These are phyloP conservation scores for Microthlaspi erraticum DNA, from an alignment of 345 rosid genomes.

Conservation along the genomic window DNA sequence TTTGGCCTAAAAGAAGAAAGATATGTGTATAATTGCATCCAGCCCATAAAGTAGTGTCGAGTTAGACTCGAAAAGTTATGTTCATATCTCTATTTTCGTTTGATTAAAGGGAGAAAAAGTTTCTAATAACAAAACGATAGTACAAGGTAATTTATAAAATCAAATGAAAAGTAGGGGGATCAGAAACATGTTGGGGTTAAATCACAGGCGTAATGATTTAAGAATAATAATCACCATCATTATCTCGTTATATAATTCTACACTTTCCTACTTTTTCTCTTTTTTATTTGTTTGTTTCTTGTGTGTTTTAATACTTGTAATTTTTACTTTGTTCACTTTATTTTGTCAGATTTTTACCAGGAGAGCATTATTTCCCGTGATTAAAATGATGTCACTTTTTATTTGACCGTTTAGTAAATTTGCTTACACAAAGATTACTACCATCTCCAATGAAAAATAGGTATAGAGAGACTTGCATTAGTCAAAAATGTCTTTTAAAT, in stretches of 20 bases:
- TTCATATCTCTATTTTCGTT: conserved; percentile 21
- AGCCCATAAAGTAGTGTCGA: conserved; percentile 47
- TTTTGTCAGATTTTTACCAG: conserved; percentile 19
- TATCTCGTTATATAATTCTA: conserved; percentile 29
- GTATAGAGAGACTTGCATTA: too few species aligned
- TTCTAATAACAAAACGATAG: conserved; percentile 14
- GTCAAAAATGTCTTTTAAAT: conserved; percentile 14
- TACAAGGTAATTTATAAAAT: conserved; percentile 17
- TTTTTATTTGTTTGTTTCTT: not conserved
- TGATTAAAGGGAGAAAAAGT: conserved; percentile 23
- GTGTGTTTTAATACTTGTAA: not conserved
- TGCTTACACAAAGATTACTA: not conserved
- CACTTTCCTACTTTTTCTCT: conserved; percentile 22
- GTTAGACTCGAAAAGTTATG: conserved; percentile 1
- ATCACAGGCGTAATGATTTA: conserved; percentile 68
- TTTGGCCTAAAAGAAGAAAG: not conserved
- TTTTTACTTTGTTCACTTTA: conserved; percentile 2
- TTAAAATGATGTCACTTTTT: conserved; percentile 53
- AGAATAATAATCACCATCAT: conserved; percentile 79
- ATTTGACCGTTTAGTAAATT: conserved; percentile 37
- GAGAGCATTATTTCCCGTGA: conserved; percentile 35
- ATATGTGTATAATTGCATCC: conserved; percentile 36
- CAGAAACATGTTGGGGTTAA: conserved; percentile 34
- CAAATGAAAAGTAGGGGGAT: conserved; percentile 23
- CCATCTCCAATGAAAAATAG: too few species aligned